Evolutionary conservation across 164 flowering plant genomes (phyloP).

Genomic region (Sextonia rubra): DNA sequence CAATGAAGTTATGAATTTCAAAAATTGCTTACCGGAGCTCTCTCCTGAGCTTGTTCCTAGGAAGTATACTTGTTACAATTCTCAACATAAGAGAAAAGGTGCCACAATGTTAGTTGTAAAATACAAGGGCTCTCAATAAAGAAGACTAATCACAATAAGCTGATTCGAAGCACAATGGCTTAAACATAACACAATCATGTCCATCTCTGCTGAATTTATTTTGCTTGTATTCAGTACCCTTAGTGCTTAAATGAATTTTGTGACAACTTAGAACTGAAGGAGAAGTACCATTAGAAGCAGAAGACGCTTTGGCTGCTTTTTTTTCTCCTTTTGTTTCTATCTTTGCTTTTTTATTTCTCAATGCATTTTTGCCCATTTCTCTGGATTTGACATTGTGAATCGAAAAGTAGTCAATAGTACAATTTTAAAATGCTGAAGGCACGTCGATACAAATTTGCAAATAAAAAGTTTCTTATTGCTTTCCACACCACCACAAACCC

Average conservation of each 20-base stretch:
- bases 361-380: slow-evolving; percentile 78
- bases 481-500: too few species aligned
- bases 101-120: too few species aligned
- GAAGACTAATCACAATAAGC: too few species aligned
- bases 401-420: not conserved
- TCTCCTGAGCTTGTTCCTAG: too few species aligned
- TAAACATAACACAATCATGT: too few species aligned
- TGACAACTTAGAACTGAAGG: not conserved
- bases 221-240: not conserved
- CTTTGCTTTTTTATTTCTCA: slow-evolving; percentile 81
- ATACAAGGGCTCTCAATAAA: too few species aligned
- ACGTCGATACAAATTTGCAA: not conserved
- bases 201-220: too few species aligned
- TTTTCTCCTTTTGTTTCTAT: slow-evolving; percentile 82
- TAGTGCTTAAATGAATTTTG: not conserved
- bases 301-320: slow-evolving; percentile 57
- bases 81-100: too few species aligned
- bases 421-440: not conserved
- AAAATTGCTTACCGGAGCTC: too few species aligned
- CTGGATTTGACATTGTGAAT: slow-evolving; percentile 24
- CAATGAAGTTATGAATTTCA: too few species aligned
- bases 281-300: slow-evolving; percentile 21
- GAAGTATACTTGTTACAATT: too few species aligned
- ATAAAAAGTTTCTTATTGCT: too few species aligned
- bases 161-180: not conserved